Conservation (phyloP, 129 eudicot genomes). For the Gnaphalium uliginosum region DNA sequence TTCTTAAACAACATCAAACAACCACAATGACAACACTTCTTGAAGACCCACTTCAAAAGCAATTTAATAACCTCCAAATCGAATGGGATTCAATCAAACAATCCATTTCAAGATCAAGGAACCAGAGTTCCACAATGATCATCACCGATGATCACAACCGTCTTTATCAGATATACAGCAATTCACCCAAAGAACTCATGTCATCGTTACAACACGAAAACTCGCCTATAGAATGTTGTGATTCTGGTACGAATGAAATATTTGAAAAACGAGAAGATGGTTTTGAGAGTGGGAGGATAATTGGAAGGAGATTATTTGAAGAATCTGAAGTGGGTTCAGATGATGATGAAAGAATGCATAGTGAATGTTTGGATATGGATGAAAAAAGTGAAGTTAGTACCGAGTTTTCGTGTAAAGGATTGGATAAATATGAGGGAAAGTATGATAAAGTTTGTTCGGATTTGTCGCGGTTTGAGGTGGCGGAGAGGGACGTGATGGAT, state of each 20-base stretch:
- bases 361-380: slow-evolving; percentile 26
- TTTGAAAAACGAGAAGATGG: slow-evolving; percentile 31
- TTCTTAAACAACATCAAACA: slow-evolving; percentile 6
- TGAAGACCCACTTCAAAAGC: slow-evolving; percentile 33
- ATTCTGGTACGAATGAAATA: slow-evolving; percentile 29
- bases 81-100: slow-evolving; percentile 42
- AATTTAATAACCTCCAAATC: slow-evolving; percentile 23
- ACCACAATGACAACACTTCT: slow-evolving; percentile 14
- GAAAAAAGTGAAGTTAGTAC: slow-evolving; percentile 28
- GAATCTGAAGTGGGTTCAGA: slow-evolving; percentile 20
- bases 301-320: slow-evolving; percentile 43
- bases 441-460: neutral
- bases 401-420: slow-evolving; percentile 19
- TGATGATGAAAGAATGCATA: neutral
- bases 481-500: neutral
- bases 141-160: neutral
- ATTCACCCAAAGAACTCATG: slow-evolving; percentile 47
- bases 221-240: slow-evolving; percentile 24
- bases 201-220: slow-evolving; percentile 35
- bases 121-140: neutral
- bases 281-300: slow-evolving; percentile 36
- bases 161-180: slow-evolving; percentile 11
- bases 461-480: neutral
- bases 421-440: slow-evolving; percentile 5
- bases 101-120: slow-evolving; percentile 26